Percentiles rank a stretch among this genome's conserved stretches.
phyloP scores from a whole-genome alignment of 306 rosid genomes.

The Vigna radiata region DNA sequence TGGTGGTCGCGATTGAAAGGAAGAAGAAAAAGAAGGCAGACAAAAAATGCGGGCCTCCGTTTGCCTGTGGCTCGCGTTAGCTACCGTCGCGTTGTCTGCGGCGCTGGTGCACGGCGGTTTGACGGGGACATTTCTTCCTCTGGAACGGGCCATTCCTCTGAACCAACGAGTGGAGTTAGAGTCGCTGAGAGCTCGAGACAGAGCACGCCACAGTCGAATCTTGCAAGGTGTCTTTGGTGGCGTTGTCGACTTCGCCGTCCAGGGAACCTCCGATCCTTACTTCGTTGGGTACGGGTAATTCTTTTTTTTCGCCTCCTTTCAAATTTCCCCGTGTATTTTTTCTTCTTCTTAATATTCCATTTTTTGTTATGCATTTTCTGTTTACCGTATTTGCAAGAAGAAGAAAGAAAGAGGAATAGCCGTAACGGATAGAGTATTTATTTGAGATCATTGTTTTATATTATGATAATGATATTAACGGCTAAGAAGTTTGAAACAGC shows the following conservation, averaged over 20 bases:
- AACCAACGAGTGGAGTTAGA: slow-evolving; percentile 58
- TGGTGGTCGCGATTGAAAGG: slow-evolving; percentile 43
- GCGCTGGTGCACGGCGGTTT: slow-evolving; percentile 57
- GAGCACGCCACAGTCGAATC: slow-evolving; percentile 75
- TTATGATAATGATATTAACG: neutral
- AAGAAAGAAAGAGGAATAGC: slow-evolving; percentile 13
- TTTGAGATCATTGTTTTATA: neutral
- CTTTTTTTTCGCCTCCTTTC: slow-evolving; percentile 43
- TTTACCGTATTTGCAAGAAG: slow-evolving; percentile 26
- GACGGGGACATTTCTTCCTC: slow-evolving; percentile 59
- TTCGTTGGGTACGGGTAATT: slow-evolving; percentile 66
- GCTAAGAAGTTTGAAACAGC: neutral
- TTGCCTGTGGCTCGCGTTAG: slow-evolving; percentile 43
- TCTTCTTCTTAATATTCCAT: neutral
- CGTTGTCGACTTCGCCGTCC: slow-evolving; percentile 85
- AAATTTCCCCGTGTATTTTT: neutral
- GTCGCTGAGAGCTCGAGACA: slow-evolving; percentile 75
- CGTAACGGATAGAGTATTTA: neutral
- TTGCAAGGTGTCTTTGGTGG: slow-evolving; percentile 67
- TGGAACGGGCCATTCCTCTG: slow-evolving; percentile 77
- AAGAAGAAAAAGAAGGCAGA: neutral
- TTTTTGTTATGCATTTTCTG: slow-evolving; percentile 19
- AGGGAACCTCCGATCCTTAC: slow-evolving; percentile 92
- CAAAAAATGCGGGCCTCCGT: slow-evolving; percentile 57
- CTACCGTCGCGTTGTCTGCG: slow-evolving; percentile 36